phyloP scores from a whole-genome alignment of 345 rosid species.

The Mercurialis annua region DNA sequence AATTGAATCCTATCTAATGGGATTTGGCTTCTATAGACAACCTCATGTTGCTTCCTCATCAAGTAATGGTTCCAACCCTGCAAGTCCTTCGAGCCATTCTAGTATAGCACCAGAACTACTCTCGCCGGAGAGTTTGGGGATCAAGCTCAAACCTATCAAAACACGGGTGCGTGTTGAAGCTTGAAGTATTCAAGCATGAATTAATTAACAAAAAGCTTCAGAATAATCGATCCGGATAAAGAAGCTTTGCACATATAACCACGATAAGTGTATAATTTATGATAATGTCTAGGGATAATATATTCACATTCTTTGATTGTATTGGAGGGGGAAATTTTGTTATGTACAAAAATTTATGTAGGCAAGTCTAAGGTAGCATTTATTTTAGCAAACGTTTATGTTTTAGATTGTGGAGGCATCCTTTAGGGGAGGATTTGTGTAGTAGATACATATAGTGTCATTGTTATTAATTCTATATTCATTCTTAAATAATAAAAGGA shows the following conservation, averaged over 20 bases:
- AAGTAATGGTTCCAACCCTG: conserved; percentile 36
- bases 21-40: conserved; percentile 43
- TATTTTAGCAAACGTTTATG: not conserved
- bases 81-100: conserved; percentile 36
- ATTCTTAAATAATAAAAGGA: too few species aligned
- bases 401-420: not conserved
- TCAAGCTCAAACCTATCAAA: conserved; percentile 68
- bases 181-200: conserved; percentile 16
- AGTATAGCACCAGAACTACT: conserved; percentile 60
- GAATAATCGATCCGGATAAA: not conserved
- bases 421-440: not conserved
- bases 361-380: not conserved
- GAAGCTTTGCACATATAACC: conserved; percentile 11
- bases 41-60: conserved; percentile 29
- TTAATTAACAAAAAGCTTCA: too few species aligned
- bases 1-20: conserved; percentile 53
- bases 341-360: conserved; percentile 2
- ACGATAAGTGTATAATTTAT: conserved; percentile 6
- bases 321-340: conserved; percentile 20
- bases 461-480: too few species aligned
- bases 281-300: conserved; percentile 5
- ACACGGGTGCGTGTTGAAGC: conserved; percentile 33
- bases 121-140: conserved; percentile 54
- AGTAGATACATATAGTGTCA: too few species aligned
- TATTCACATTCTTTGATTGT: conserved; percentile 38